These are phyloP conservation scores for Lachancea sp. DNA, from an alignment of 805 yeast genomes.

Conservation along the genomic window DNA sequence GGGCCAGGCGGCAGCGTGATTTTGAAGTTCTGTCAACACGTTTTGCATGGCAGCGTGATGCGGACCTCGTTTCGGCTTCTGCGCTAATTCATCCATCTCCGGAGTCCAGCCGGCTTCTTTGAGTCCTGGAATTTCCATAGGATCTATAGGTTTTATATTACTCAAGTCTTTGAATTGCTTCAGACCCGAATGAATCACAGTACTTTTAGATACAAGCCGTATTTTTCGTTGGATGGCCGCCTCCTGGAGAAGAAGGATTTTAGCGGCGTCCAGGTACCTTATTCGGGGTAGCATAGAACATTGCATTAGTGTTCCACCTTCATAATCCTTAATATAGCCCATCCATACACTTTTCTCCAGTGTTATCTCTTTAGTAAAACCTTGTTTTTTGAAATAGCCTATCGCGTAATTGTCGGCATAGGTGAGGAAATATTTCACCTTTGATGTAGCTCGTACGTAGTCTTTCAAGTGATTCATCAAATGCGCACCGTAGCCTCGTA, in stretches of 20 bases:
- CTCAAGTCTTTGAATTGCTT: constrained; percentile 52
- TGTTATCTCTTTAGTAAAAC: constrained; percentile 91
- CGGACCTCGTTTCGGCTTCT: constrained; percentile 89
- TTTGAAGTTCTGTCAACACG: constrained; percentile 77
- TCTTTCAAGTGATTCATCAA: constrained; percentile 96
- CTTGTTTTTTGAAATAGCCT: constrained; percentile 97
- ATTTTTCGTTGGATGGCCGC: constrained; percentile 88
- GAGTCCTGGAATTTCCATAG: constrained; percentile 82
- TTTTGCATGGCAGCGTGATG: constrained; percentile 93
- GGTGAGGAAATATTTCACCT: constrained; percentile 78
- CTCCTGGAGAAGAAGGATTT: constrained; percentile 77
- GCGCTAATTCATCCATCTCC: constrained; percentile 95
- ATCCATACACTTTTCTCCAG: constrained; percentile 85
- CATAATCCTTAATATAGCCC: constrained; percentile 98
- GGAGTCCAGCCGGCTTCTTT: constrained; percentile 96
- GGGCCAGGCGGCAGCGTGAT: constrained; percentile 98
- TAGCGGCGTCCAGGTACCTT: constrained; percentile 82
- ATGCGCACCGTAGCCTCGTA: constrained; percentile 97
- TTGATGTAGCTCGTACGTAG: constrained; percentile 83
- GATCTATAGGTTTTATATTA: constrained; percentile 56
- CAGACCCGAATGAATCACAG: constrained; percentile 76
- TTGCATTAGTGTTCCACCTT: constrained; percentile 98
- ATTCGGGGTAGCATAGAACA: constrained; percentile 87
- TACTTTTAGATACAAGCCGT: constrained; percentile 68
- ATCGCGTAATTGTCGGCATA: constrained; percentile 99